These are phyloP conservation scores for Trichoderma sp. DNA, from an alignment of 2,329 filamentous ascomycete species.

Conservation along the genomic window DNA sequence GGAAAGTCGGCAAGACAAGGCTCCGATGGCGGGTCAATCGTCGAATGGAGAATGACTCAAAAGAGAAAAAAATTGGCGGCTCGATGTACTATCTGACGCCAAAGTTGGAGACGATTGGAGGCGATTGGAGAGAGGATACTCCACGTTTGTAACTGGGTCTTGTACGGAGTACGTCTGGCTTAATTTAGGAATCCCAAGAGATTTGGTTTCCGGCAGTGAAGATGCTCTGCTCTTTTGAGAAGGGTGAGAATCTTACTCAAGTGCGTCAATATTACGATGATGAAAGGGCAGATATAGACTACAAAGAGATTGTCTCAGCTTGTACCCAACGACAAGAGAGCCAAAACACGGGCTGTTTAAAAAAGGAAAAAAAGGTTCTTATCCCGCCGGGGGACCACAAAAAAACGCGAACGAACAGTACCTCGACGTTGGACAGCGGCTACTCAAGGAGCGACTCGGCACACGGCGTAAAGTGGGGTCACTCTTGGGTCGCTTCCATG, in stretches of 20 bases:
- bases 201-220: neutral
- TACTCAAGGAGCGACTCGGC: conserved; percentile 15
- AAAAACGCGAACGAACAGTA: neutral
- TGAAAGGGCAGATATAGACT: neutral
- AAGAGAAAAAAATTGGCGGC: neutral
- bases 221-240: neutral
- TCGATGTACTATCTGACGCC: neutral
- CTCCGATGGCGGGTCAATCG: conserved; percentile 16
- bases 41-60: conserved; percentile 18
- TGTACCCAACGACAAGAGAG: neutral
- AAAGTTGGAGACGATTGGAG: neutral
- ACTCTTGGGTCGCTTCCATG: neutral
- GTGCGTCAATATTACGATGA: neutral
- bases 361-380: conserved; percentile 15
- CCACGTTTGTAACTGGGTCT: neutral
- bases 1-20: neutral
- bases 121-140: neutral
- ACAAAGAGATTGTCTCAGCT: neutral
- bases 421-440: conserved; percentile 7
- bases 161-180: neutral
- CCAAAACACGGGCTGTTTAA: neutral
- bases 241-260: neutral
- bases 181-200: neutral
- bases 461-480: conserved; percentile 18
- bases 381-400: conserved; percentile 8